Conservation (phyloP, 164 flowering plant species). For the Sextonia rubra region DNA sequence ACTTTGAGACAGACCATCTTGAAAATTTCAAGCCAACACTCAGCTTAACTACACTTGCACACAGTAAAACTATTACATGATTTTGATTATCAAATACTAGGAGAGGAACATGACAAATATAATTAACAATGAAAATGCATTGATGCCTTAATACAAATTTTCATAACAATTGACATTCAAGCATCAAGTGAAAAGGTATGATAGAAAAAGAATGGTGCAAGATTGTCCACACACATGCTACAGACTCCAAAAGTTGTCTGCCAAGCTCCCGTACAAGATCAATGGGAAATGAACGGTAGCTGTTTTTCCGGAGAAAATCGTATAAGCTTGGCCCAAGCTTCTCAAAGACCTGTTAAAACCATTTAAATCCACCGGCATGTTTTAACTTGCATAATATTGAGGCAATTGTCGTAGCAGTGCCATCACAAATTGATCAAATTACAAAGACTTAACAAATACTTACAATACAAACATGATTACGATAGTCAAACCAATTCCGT, state of each 20-base stretch:
- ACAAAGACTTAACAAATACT: conserved; percentile 56
- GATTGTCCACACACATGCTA: conserved; percentile 95
- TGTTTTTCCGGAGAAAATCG: conserved; percentile 98
- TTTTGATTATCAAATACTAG: background rate
- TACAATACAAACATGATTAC: conserved; percentile 99
- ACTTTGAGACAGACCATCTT: background rate
- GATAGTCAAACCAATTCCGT: conserved; percentile 99
- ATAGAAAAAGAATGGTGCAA: conserved; percentile 33
- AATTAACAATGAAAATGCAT: background rate
- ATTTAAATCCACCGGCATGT: conserved; percentile 68
- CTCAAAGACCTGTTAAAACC: conserved; percentile 97
- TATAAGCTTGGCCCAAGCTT: conserved; percentile 99
- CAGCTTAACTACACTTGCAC: conserved; percentile 1
- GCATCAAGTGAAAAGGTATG: conserved; percentile 15
- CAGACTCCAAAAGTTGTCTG: conserved; percentile 99
- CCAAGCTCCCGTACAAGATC: conserved; percentile 99
- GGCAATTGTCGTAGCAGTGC: conserved; percentile 30
- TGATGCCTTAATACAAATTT: background rate
- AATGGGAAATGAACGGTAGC: conserved; percentile 93
- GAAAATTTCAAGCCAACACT: background rate
- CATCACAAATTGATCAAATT: conserved; percentile 45
- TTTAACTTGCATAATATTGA: conserved; percentile 56
- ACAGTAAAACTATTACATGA: background rate
- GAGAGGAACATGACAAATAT: background rate
- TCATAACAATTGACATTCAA: conserved; percentile 8